Conservation (phyloP, 2,329 filamentous ascomycete species). For the Aspergillus candidus region DNA sequence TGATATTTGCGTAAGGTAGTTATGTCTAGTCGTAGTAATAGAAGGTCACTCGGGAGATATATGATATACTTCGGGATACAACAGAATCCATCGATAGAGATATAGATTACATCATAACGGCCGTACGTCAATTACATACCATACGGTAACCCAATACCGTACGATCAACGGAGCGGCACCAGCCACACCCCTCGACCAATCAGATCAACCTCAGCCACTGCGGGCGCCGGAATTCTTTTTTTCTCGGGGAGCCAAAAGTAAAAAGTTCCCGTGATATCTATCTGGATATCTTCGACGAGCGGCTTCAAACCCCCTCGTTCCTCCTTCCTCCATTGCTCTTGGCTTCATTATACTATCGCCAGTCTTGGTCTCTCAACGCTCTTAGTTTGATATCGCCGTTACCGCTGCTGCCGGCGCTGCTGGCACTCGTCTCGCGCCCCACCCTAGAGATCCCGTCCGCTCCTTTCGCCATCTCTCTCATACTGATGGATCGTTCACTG, state of each 20-base stretch:
- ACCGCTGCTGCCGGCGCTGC: neutral
- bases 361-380: neutral
- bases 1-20: too few species aligned
- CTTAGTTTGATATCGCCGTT: neutral
- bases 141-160: neutral
- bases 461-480: constrained; percentile 9
- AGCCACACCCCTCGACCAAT: constrained; percentile 7
- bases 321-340: constrained; percentile 4
- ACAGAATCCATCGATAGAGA: neutral
- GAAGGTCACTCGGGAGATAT: constrained; percentile 1
- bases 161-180: neutral
- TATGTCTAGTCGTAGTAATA: too few species aligned
- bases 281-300: constrained; percentile 11
- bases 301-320: constrained; percentile 14
- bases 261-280: constrained; percentile 20
- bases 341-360: neutral
- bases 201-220: constrained; percentile 2
- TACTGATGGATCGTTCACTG: constrained; percentile 52
- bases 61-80: constrained; percentile 8
- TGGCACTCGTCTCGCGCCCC: neutral
- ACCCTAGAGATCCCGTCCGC: constrained; percentile 9
- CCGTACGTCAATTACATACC: neutral
- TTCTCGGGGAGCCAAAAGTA: constrained; percentile 2
- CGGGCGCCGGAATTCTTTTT: constrained; percentile 1
- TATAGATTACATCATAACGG: neutral